Percentiles rank a stretch among this genome's conserved stretches.
Evolutionary conservation across 2,329 filamentous ascomycete genomes (phyloP).

Genomic region (Apiospora pterosperma): DNA sequence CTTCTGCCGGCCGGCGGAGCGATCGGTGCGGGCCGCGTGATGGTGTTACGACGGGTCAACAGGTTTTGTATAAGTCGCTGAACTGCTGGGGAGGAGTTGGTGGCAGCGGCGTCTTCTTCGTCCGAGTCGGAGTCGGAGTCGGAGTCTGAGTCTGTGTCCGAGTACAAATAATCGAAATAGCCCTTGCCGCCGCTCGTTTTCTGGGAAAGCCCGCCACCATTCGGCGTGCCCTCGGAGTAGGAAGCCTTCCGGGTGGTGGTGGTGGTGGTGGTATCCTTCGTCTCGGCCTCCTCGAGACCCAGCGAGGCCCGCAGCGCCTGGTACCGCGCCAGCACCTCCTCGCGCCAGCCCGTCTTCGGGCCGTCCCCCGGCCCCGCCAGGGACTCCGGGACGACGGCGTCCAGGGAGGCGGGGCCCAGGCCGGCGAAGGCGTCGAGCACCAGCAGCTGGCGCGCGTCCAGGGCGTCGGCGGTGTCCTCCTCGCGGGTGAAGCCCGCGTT

Average conservation of each 20-base stretch:
- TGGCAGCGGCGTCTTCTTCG: not conserved
- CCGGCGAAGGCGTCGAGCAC: not conserved
- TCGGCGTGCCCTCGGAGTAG: no score
- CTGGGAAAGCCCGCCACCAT: no score
- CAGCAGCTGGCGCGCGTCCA: not conserved
- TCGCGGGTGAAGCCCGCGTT: not conserved
- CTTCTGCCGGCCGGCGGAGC: not conserved
- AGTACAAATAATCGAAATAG: not conserved
- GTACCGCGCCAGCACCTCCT: not conserved
- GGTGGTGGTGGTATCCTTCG: not conserved
- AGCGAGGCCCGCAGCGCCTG: not conserved
- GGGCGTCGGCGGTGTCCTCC: constrained; percentile 1
- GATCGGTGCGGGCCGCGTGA: not conserved
- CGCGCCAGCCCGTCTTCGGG: not conserved
- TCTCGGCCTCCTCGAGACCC: not conserved
- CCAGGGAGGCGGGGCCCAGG: not conserved
- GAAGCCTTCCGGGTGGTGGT: not conserved
- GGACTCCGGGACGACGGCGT: not conserved
- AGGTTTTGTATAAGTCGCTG: no score
- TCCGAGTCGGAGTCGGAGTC: not conserved
- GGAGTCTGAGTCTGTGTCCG: not conserved
- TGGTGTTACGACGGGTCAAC: no score
- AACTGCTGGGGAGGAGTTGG: not conserved
- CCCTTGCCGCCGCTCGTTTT: not conserved
- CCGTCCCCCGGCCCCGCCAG: no score